Evolutionary conservation across 73 alveolate genomes (phyloP), one percentile per base, ranked within the genome.

Genomic region (Paramecium bursaria): DNA sequence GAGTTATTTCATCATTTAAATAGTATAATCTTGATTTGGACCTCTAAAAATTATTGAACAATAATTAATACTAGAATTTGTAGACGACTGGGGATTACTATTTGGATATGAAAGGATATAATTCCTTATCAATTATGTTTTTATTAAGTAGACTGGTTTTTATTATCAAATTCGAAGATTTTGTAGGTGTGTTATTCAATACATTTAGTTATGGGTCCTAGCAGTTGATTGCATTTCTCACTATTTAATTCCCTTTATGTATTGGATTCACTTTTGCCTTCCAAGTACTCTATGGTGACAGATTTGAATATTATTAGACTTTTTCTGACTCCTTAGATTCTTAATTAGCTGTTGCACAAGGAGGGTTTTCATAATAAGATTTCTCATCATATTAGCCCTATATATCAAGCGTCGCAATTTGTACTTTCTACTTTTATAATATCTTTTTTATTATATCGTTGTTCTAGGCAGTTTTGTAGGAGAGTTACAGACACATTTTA

Each of bases 361-460:
- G 82, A 35, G 33, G 44, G 44, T 67, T 67, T 25, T 39, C 33
- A 39, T 25, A 39, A 1, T 21, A 42, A 0, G 11, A 67, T 19
- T 67, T 67, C 33, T 35, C 33, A 3, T 39, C 33, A 22, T 33
- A 67, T 33, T 67, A 53, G 19, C 82, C 82, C 6, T 19, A 39
- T 39, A 26, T 67, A 25, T 67, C 82, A 31, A 35, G 33, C 60
- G 21, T 67, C 7, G 82, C 44, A 31, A 67, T 67, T 33, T 47
- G 33, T 21, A 25, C 44, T n/a, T 67, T 25, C 22, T 67, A 67
- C 27, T 67, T 67, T 30, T 67, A 39, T 67, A 67, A 39, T 53
- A 15, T 67, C 17, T 67, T 67, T 47, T 67, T 67, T 14, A 67
- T 67, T 67, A 67, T 67, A 9, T 67, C 82, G 10, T 42, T 67